These are phyloP conservation scores for Globisporangium cystogenes DNA, from an alignment of 352 stramenopile genomes.

Conservation along the genomic window DNA sequence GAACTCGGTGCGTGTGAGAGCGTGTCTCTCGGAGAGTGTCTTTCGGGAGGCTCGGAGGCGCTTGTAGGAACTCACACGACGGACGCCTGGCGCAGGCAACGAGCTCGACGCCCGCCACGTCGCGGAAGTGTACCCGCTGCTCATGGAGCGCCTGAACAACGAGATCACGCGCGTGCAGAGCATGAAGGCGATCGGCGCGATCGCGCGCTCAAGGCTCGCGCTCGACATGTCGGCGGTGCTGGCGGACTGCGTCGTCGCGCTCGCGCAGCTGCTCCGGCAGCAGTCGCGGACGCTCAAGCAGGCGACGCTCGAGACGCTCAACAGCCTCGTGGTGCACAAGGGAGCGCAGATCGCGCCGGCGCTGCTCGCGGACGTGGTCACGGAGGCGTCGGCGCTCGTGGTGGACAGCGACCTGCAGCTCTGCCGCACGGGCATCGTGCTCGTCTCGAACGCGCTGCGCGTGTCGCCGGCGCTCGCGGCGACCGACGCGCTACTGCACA, in stretches of 20 bases:
- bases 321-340: constrained; percentile 84
- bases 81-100: constrained; percentile 33
- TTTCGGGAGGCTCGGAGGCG: no score
- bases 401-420: constrained; percentile 96
- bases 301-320: constrained; percentile 89
- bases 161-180: constrained; percentile 97
- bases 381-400: constrained; percentile 89
- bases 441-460: constrained; percentile 74
- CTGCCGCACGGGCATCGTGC: constrained; percentile 90
- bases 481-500: constrained; percentile 55
- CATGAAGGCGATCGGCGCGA: constrained; percentile 93
- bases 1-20: constrained; percentile 34
- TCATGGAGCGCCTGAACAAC: constrained; percentile 97
- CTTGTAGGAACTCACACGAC: no score
- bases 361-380: constrained; percentile 88
- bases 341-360: constrained; percentile 54
- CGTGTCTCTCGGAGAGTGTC: no score
- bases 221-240: constrained; percentile 92
- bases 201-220: constrained; percentile 80
- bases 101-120: constrained; percentile 77
- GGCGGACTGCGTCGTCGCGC: constrained; percentile 73
- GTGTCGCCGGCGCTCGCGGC: constrained; percentile 54
- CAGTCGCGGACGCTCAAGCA: constrained; percentile 95
- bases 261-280: constrained; percentile 93
- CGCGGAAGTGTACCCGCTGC: constrained; percentile 83